A percentile compares a stretch with the other conserved stretches of the same genome.
These are phyloP conservation scores for Thalassiosira oceanica DNA, from an alignment of 352 stramenopile species.

Conservation along the genomic window DNA sequence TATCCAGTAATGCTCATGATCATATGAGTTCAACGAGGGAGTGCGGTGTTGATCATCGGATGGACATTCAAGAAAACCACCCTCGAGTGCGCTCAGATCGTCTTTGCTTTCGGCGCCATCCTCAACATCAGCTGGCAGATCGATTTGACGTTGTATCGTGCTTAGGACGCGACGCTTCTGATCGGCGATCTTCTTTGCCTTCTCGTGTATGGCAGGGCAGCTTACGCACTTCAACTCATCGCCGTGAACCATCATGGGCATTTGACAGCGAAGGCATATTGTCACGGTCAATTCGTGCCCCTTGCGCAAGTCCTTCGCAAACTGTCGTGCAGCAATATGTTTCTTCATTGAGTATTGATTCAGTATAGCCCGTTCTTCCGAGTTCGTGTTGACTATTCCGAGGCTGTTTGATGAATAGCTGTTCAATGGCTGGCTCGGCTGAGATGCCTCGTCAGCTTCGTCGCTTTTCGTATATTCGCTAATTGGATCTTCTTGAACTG, in stretches of 20 bases:
- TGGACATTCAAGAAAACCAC: not conserved
- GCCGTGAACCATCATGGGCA: conserved; percentile 39
- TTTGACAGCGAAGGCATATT: conserved; percentile 39
- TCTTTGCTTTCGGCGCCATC: not conserved
- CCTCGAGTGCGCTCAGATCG: conserved; percentile 8
- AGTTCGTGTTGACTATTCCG: conserved; percentile 37
- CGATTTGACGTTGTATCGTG: not conserved
- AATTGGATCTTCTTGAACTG: too few relatives aligned
- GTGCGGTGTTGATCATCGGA: not conserved
- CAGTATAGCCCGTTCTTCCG: conserved; percentile 47
- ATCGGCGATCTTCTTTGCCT: conserved; percentile 29
- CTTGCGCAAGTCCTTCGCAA: conserved; percentile 38
- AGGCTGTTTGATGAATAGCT: conserved; percentile 11
- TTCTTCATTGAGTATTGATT: conserved; percentile 39
- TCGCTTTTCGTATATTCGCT: not conserved
- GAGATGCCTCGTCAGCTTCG: not conserved
- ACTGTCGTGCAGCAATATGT: conserved; percentile 39
- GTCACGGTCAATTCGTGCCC: conserved; percentile 30
- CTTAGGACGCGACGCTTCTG: conserved; percentile 29
- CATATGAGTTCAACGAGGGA: not conserved
- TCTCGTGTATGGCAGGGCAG: conserved; percentile 36
- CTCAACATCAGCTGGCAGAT: not conserved
- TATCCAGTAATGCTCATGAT: conserved; percentile 36
- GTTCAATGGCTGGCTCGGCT: not conserved
- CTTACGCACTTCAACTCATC: conserved; percentile 23